Conservation (phyloP, 352 stramenopile species). For the Globisporangium perplexum region DNA sequence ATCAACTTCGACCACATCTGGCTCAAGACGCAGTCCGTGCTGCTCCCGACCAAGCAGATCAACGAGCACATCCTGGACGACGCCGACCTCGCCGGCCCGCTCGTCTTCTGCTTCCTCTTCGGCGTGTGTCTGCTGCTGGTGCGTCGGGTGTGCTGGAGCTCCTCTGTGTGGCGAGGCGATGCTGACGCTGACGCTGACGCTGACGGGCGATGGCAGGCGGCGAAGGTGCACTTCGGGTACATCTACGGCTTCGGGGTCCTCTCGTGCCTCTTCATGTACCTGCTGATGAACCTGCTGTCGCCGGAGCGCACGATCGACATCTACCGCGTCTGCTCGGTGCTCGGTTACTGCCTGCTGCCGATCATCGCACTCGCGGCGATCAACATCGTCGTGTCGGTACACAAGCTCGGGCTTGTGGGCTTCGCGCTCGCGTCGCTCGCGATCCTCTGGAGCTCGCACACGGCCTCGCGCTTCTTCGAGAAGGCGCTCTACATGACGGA, state of each 20-base stretch:
- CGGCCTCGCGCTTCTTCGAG: slow-evolving; percentile 95
- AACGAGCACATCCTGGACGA: slow-evolving; percentile 89
- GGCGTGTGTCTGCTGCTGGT: slow-evolving; percentile 93
- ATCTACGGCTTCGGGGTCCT: slow-evolving; percentile 98
- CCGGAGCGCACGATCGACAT: slow-evolving; percentile 85
- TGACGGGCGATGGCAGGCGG: slow-evolving; percentile 25
- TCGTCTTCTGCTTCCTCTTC: slow-evolving; percentile 94
- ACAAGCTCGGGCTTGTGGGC: slow-evolving; percentile 66
- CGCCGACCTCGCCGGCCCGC: slow-evolving; percentile 91
- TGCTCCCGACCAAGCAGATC: slow-evolving; percentile 90
- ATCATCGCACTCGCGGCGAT: slow-evolving; percentile 94
- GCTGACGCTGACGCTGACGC: neutral
- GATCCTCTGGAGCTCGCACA: slow-evolving; percentile 94
- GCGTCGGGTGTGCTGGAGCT: too few species aligned
- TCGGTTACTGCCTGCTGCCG: slow-evolving; percentile 97
- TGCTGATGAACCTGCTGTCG: slow-evolving; percentile 95
- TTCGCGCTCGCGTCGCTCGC: slow-evolving; percentile 83
- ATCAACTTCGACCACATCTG: slow-evolving; percentile 98
- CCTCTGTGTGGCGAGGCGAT: neutral
- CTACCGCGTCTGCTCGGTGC: slow-evolving; percentile 91
- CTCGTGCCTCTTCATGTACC: slow-evolving; percentile 93
- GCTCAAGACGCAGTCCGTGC: slow-evolving; percentile 94
- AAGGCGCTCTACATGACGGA: slow-evolving; percentile 92
- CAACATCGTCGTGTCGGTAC: slow-evolving; percentile 90
- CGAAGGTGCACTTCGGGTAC: slow-evolving; percentile 97